Base-by-base conservation (phyloP, 2,329 filamentous ascomycete species). In the Lasiodiplodia sp. region DNA sequence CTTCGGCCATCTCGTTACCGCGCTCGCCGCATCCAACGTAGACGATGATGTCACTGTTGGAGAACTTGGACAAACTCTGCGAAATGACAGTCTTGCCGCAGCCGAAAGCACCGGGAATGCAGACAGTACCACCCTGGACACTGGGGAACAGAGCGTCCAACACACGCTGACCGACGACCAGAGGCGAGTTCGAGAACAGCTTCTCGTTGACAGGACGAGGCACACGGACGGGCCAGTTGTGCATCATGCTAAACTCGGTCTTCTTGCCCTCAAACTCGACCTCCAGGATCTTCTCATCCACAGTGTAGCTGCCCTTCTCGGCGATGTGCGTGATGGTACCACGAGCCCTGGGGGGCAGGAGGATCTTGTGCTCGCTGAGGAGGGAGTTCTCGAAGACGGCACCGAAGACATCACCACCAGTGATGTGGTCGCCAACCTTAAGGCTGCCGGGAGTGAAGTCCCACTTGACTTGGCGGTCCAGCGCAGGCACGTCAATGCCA, bases 81-180 rank as follows among this genome's bases (percentile, higher is more conserved):
- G 91, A 94, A 83, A 99, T 99, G 85, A 99, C 96, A 76, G 96
- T 99, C 90, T 99, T 99, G 79, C 96, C 96, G 78, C 96, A 99
- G 73, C 96, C 96, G 80, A 99, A 99, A 83, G 96, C 96, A 79
- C 96, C 96, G 31, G 96, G 96, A 78, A 99, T 99, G 79, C 95
- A 97, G 73, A 98, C 94, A 55, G 96, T 99, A 79, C 96, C 96
- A 81, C 96, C 96, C 84, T 97, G 94, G 11, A 99, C 96, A 85
- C 92, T 91, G 66, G 96, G 96, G 86, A 97, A 99, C 57, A 99
- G 89, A 72, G 96, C 92, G 80, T 99, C 96, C 74, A 99, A 87
- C 72, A 99, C 96, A 84, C 96, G 90, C 84, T 99, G 96, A 28
- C 96, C 96, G 80, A 99, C 96, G 76, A 99, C 90, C 79, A 99